A percentile compares a stretch with the other conserved stretches of the same genome.
Evolutionary conservation across 805 yeast species (phyloP).

Genomic region (Babjeviella inositovora): DNA sequence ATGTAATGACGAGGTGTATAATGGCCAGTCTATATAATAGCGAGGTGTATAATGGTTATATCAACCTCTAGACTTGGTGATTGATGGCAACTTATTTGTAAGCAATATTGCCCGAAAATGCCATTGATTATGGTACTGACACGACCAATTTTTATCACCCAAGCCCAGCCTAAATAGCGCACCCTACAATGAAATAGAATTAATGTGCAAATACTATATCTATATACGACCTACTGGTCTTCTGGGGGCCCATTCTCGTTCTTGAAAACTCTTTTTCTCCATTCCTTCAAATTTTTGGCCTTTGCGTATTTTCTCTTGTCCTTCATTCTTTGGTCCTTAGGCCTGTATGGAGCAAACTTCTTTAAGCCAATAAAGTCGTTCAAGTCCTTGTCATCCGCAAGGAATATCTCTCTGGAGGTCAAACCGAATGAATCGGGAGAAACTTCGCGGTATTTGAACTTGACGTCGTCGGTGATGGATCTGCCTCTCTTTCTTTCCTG

Average conservation of each 20-base stretch:
- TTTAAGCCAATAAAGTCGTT: slow-evolving; percentile 79
- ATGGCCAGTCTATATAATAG: no score
- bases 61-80: no score
- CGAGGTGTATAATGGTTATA: no score
- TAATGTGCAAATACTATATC: no score
- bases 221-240: no score
- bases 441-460: slow-evolving; percentile 82
- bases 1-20: no score
- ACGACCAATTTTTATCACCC: no score
- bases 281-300: slow-evolving; percentile 67
- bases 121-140: no score
- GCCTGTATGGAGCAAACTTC: slow-evolving; percentile 86
- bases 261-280: slow-evolving; percentile 77
- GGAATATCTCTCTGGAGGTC: slow-evolving; percentile 67
- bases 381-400: slow-evolving; percentile 78
- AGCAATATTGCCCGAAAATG: no score
- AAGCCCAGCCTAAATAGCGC: no score
- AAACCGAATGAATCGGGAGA: slow-evolving; percentile 90
- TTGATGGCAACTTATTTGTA: no score
- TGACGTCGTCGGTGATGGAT: slow-evolving; percentile 26
- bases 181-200: no score
- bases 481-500: slow-evolving; percentile 36
- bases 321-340: slow-evolving; percentile 50
- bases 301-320: slow-evolving; percentile 79
- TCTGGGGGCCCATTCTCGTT: slow-evolving; percentile 37